Conservation (phyloP, 331 rosid species). For the Rhamnella rubrinervis region DNA sequence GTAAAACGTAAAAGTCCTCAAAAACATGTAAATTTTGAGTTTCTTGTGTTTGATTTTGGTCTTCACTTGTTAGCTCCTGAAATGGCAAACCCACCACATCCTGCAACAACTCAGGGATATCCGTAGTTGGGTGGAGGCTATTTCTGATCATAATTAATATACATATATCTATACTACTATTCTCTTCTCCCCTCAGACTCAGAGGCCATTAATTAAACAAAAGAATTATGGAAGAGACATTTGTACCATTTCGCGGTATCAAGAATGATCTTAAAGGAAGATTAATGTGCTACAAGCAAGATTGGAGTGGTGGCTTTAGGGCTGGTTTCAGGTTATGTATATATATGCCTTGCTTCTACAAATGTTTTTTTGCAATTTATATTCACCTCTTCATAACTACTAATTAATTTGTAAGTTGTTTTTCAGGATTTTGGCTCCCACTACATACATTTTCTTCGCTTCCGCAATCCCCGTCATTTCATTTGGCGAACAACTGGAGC, state of each 20-base stretch:
- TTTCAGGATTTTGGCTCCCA: conserved; percentile 94
- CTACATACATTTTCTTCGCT: conserved; percentile 95
- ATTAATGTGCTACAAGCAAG: conserved; percentile 89
- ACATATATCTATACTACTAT: no score
- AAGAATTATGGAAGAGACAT: conserved; percentile 78
- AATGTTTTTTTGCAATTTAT: background rate
- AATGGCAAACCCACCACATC: no score
- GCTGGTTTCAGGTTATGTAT: conserved; percentile 76
- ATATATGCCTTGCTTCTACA: no score
- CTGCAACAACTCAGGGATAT: no score
- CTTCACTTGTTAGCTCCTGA: no score
- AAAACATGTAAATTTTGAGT: conserved; percentile 33
- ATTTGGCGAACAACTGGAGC: conserved; percentile 92
- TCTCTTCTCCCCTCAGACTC: no score
- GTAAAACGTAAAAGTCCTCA: background rate
- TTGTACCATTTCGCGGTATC: conserved; percentile 86
- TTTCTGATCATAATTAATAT: no score
- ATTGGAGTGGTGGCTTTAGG: conserved; percentile 82
- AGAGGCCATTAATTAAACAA: background rate
- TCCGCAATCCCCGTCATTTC: conserved; percentile 96
- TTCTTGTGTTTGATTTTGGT: no score
- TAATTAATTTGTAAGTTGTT: conserved; percentile 11
- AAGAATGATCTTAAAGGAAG: conserved; percentile 92
- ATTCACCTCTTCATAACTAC: background rate
- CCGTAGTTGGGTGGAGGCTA: no score